Percentiles rank a stretch among this genome's conserved stretches.
phyloP scores from a whole-genome alignment of 352 stramenopile genomes.

The Globisporangium iwayamae region DNA sequence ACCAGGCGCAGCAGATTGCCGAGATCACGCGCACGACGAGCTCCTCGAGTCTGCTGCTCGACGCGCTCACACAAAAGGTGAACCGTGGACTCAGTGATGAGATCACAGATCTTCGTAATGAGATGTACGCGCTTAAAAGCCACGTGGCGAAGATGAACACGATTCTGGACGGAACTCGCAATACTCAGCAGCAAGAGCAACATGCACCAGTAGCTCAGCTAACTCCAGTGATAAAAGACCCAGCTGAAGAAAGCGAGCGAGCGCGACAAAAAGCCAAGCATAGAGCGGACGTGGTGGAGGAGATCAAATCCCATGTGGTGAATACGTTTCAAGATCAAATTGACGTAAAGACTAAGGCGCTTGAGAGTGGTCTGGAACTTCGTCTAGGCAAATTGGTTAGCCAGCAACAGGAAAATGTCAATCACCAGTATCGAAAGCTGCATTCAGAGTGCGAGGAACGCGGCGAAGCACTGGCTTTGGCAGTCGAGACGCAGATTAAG shows the following conservation, averaged over 20 bases:
- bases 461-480: not conserved
- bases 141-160: constrained; percentile 40
- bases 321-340: not conserved
- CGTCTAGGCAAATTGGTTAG: not conserved
- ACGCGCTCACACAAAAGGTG: constrained; percentile 61
- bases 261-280: constrained; percentile 16
- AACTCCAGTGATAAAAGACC: not conserved
- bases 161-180: constrained; percentile 11
- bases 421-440: not conserved
- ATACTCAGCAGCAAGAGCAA: constrained; percentile 6
- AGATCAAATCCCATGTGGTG: constrained; percentile 1
- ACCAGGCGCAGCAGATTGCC: constrained; percentile 71
- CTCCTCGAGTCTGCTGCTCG: constrained; percentile 53
- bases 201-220: not conserved
- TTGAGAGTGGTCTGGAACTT: constrained; percentile 11
- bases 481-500: constrained; percentile 23
- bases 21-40: constrained; percentile 59
- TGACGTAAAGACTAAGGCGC: constrained; percentile 10
- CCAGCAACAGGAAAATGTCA: not conserved
- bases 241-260: constrained; percentile 19
- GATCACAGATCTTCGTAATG: constrained; percentile 40
- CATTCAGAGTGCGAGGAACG: not conserved
- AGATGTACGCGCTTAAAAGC: constrained; percentile 55
- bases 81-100: constrained; percentile 56
- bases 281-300: constrained; percentile 10